These are phyloP conservation scores for Fusarium sterilihyphosum DNA, from an alignment of 2,329 filamentous ascomycete genomes.

Conservation along the genomic window DNA sequence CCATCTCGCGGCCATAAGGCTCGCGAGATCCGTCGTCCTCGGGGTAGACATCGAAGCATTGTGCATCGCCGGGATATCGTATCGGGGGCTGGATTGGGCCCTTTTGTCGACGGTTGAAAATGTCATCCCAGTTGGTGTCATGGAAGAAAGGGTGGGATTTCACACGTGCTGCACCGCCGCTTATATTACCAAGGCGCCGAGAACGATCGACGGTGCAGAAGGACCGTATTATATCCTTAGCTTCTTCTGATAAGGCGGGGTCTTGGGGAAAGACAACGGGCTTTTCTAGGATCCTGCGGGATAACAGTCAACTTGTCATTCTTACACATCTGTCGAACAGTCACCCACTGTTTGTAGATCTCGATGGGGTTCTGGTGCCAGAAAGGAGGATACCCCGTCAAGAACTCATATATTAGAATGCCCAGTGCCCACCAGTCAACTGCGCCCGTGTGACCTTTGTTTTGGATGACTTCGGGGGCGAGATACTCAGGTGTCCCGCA, in stretches of 20 bases:
- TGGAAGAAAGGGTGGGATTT: conserved; percentile 82
- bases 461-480: conserved; percentile 85
- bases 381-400: conserved; percentile 86
- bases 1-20: conserved; percentile 75
- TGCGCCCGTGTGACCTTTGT: conserved; percentile 78
- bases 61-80: conserved; percentile 76
- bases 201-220: conserved; percentile 84
- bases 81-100: conserved; percentile 83
- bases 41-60: conserved; percentile 87
- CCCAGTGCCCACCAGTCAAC: conserved; percentile 92
- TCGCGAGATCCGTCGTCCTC: conserved; percentile 75
- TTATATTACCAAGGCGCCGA: conserved; percentile 80
- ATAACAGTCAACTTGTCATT: neutral
- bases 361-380: conserved; percentile 89
- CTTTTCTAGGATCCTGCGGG: conserved; percentile 77
- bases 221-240: conserved; percentile 78
- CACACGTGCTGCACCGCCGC: conserved; percentile 75
- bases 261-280: conserved; percentile 77
- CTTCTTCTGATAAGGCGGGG: conserved; percentile 71
- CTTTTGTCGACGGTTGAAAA: conserved; percentile 69
- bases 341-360: conserved; percentile 79
- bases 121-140: conserved; percentile 77
- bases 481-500: conserved; percentile 88
- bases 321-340: neutral
- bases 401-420: conserved; percentile 84